Percentiles rank a stretch among this genome's conserved stretches.
These are phyloP conservation scores for Acer yangbiense DNA, from an alignment of 345 rosid genomes.

Conservation along the genomic window DNA sequence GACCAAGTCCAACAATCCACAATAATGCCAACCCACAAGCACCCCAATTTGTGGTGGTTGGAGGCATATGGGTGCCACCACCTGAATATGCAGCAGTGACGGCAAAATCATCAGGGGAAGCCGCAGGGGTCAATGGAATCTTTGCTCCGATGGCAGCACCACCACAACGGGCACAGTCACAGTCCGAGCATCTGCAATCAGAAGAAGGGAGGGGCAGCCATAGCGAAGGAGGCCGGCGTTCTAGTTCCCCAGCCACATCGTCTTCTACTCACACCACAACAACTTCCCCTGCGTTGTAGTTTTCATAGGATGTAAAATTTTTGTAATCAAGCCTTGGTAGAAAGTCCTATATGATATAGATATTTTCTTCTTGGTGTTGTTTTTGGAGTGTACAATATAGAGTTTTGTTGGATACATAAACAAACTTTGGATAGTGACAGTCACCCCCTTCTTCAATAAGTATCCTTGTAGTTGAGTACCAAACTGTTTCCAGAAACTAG, in stretches of 20 bases:
- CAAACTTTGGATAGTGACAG: conserved; percentile 4
- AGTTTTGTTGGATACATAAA: background rate
- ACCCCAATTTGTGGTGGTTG: conserved; percentile 87
- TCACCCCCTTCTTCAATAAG: conserved; percentile 22
- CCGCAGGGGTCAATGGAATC: conserved; percentile 31
- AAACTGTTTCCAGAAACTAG: conserved; percentile 11
- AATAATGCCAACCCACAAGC: conserved; percentile 46
- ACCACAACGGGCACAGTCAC: conserved; percentile 12
- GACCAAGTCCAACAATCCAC: conserved; percentile 59
- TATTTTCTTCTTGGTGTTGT: background rate
- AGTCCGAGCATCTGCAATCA: conserved; percentile 37
- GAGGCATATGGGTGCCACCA: conserved; percentile 89
- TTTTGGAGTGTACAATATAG: conserved; percentile 11
- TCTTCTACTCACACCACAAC: conserved; percentile 70
- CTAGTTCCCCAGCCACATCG: conserved; percentile 63
- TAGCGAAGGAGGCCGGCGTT: conserved; percentile 40
- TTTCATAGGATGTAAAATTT: conserved; percentile 19
- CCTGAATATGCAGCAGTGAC: conserved; percentile 55
- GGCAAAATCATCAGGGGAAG: conserved; percentile 28
- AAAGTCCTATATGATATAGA: background rate
- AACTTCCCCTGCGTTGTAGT: conserved; percentile 42
- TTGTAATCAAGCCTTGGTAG: conserved; percentile 31
- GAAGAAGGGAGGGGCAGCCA: conserved; percentile 47
- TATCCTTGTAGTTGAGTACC: conserved; percentile 5
- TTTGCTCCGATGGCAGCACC: conserved; percentile 51